Base-by-base conservation (phyloP, 1,284 basidiomycete species). In the Ustilago trichophora region DNA sequence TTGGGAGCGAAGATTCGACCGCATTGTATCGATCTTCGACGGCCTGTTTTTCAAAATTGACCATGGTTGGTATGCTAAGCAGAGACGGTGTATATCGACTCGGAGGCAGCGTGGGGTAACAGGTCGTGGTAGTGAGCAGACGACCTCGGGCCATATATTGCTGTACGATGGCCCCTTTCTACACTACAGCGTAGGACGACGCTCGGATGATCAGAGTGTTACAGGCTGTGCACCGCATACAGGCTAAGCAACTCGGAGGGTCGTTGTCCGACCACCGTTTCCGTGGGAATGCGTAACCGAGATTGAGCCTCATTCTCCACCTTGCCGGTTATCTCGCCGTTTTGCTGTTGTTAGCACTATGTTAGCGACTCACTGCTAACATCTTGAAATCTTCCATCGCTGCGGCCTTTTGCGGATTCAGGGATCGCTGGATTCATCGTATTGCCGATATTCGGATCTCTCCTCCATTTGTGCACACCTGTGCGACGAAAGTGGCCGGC, bases 21-120 rank as follows among this genome's bases (percentile, higher is more conserved):
- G 62, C 62, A 43, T 65, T 54, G 50, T 58, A 65, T 54, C 55
- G 55, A 22, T 50, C 42, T 33, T 65, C 36, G 21, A 50, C 13
- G 26, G 33, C 32, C 34, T 58, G 45, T 46, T 58, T 65, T 24
- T 65, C 62, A 25, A 37, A 24, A 9, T 13, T 21, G 24, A 32
- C 54, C 62, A 65, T 65, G 31, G 19, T 54, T 42, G 24, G 25
- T 9, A 34, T 27, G 19, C 11, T 37, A 27, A 26, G 21, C 19
- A 33, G 26, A 15, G 22, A 15, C n/a, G 22, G 16, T 12, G 24
- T 34, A 27, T 18, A 21, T 34, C 10, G 40, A 25, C 21, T n/a
- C n/a, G n/a, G 32, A 34, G n/a, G 32, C 32, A 16, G 32, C n/a
- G n/a, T 13, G 32, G n/a, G n/a, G n/a, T n/a, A n/a, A n/a, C n/a